These are phyloP conservation scores for Paecilomyces niveus DNA, from an alignment of 2,329 filamentous ascomycete species.

Conservation along the genomic window DNA sequence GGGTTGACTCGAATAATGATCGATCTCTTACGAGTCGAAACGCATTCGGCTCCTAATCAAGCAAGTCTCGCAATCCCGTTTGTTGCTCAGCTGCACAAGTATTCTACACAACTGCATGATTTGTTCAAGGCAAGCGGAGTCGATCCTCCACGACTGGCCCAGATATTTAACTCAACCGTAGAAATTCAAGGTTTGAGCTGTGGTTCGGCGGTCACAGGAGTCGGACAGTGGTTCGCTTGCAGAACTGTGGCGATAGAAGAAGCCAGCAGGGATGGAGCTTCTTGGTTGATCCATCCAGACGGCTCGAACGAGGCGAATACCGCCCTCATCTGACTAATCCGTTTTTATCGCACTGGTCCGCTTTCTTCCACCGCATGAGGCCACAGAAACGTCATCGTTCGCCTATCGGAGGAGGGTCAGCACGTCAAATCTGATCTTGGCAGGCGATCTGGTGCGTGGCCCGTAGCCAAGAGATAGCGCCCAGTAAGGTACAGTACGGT, in stretches of 20 bases:
- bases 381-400: neutral
- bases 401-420: neutral
- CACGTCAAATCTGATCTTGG: neutral
- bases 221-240: neutral
- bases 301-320: neutral
- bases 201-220: neutral
- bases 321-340: neutral
- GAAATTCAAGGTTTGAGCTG: neutral
- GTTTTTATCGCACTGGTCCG: neutral
- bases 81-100: neutral
- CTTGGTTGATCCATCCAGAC: neutral
- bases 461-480: neutral
- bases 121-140: neutral
- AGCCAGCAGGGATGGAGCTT: neutral
- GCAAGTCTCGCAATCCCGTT: neutral
- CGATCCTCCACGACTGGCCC: neutral
- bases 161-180: neutral
- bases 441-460: neutral
- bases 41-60: neutral
- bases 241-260: neutral
- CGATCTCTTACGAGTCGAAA: neutral
- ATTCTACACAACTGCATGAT: neutral
- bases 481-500: neutral
- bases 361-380: neutral
- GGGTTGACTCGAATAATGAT: neutral